phyloP scores from a whole-genome alignment of 2,329 filamentous ascomycete genomes.

The Cladosporium colombiae region DNA sequence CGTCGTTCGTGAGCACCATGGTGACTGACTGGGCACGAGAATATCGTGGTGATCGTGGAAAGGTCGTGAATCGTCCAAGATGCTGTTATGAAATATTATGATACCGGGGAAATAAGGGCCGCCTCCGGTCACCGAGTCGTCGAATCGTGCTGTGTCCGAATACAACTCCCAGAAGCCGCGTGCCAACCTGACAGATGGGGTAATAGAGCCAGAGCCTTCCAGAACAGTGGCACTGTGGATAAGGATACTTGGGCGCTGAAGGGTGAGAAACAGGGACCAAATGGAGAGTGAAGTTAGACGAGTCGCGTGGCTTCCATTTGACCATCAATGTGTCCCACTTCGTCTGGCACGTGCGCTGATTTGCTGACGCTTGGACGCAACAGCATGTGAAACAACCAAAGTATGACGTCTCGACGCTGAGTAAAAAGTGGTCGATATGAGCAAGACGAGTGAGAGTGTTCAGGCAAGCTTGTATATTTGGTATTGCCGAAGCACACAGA shows the following conservation, averaged over 20 bases:
- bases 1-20: conserved; percentile 71
- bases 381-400: conserved; percentile 7
- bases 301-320: conserved; percentile 13
- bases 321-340: conserved; percentile 18
- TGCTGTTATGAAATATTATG: background rate
- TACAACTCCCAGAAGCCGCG: background rate
- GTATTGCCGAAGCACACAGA: background rate
- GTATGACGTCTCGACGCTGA: conserved; percentile 8
- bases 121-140: background rate
- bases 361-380: background rate
- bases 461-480: background rate
- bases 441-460: background rate
- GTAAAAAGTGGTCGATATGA: conserved; percentile 6
- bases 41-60: background rate
- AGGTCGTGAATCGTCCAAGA: background rate
- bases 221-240: background rate
- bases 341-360: conserved; percentile 3
- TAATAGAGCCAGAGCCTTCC: background rate
- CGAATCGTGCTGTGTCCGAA: background rate
- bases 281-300: conserved; percentile 7
- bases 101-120: background rate
- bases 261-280: background rate
- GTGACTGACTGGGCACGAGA: conserved; percentile 20
- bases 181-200: background rate
- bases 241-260: background rate